Evolutionary conservation across 495 filamentous ascomycete species (phyloP).

Genomic region (Penicillium cataractarum): DNA sequence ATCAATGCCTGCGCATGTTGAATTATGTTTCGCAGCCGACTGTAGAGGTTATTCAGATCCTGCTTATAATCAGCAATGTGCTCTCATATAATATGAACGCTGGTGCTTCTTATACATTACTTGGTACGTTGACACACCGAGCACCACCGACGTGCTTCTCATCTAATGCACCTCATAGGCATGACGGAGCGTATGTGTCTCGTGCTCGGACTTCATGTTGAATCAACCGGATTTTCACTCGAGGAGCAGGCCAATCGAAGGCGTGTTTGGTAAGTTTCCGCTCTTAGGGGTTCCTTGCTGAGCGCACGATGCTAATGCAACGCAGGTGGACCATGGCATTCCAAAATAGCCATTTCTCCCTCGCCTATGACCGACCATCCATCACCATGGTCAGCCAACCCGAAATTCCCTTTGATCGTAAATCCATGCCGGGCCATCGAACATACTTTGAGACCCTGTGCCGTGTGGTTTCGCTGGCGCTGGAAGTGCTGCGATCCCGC

Average conservation of each 20-base stretch:
- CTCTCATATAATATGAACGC: conserved; percentile 68
- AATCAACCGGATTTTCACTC: conserved; percentile 48
- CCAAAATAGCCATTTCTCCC: conserved; percentile 63
- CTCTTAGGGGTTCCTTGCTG: background rate
- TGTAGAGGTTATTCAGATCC: conserved; percentile 59
- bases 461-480: conserved; percentile 53
- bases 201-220: conserved; percentile 60
- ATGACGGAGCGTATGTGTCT: conserved; percentile 63
- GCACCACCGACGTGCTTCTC: background rate
- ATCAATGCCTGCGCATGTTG: conserved; percentile 63
- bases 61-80: conserved; percentile 63
- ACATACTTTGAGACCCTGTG: conserved; percentile 60
- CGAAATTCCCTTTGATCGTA: conserved; percentile 51
- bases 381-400: conserved; percentile 57
- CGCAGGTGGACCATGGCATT: conserved; percentile 61
- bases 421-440: conserved; percentile 52
- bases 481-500: conserved; percentile 58
- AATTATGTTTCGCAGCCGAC: conserved; percentile 63
- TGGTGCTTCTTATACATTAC: conserved; percentile 62
- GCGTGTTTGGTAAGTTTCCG: conserved; percentile 43
- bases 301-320: conserved; percentile 13
- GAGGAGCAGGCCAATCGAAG: conserved; percentile 40
- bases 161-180: conserved; percentile 31
- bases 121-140: conserved; percentile 43
- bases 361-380: conserved; percentile 62